These are phyloP conservation scores for Myxozyma melibiosi DNA, from an alignment of 805 yeast genomes.

Conservation along the genomic window DNA sequence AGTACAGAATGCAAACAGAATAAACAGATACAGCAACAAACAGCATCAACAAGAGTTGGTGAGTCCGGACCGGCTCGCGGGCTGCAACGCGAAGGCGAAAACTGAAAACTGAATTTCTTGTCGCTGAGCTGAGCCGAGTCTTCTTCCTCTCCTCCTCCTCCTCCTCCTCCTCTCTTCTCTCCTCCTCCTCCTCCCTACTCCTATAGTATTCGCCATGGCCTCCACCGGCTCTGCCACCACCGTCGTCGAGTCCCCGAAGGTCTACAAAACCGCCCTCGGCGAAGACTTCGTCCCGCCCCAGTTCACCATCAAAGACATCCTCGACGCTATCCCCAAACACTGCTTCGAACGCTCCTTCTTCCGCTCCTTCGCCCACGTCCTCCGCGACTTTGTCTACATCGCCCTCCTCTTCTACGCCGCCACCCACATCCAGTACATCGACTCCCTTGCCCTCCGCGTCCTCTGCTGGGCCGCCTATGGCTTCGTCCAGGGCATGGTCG, in stretches of 20 bases:
- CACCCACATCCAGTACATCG: conserved; percentile 55
- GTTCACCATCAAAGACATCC: conserved; percentile 71
- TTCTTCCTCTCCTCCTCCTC: conserved; percentile 1
- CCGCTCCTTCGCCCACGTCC: conserved; percentile 63
- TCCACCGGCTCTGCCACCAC: conserved; percentile 16
- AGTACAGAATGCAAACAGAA: neutral
- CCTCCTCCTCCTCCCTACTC: neutral
- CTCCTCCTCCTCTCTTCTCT: conserved; percentile 1
- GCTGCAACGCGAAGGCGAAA: neutral
- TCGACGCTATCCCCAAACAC: conserved; percentile 69
- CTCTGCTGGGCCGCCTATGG: conserved; percentile 62
- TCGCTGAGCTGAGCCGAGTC: neutral
- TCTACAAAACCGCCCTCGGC: conserved; percentile 47
- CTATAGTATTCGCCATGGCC: neutral
- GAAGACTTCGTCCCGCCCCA: conserved; percentile 72
- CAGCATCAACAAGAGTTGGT: no score
- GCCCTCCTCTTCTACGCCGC: conserved; percentile 51
- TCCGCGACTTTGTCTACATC: conserved; percentile 57
- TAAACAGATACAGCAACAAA: no score
- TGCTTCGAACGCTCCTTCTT: conserved; percentile 67
- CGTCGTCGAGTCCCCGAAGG: conserved; percentile 17
- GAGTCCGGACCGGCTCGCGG: neutral
- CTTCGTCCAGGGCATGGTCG: conserved; percentile 61
- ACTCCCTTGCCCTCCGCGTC: conserved; percentile 50
- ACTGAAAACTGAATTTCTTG: neutral